phyloP scores from a whole-genome alignment of 768 basidiomycete species.

The Mycena galericulata region DNA sequence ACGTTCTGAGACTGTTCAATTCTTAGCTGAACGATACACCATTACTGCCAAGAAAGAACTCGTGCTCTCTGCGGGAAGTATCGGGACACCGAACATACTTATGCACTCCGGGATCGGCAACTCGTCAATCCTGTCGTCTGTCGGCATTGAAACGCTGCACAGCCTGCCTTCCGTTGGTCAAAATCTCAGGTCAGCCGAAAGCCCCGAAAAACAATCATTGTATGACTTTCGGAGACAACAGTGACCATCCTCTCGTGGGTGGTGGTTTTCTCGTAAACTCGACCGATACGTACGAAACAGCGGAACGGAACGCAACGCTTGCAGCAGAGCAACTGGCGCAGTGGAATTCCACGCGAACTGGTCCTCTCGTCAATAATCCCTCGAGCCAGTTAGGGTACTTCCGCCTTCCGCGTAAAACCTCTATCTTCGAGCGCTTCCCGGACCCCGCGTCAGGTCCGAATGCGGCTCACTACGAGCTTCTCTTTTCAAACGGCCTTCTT shows the following conservation, averaged over 20 bases:
- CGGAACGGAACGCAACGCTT: neutral
- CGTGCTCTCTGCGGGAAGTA: slow-evolving; percentile 41
- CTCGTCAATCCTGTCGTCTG: neutral
- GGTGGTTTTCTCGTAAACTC: slow-evolving; percentile 12
- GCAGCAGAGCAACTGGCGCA: neutral
- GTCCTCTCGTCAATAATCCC: slow-evolving; percentile 32
- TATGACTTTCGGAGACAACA: neutral
- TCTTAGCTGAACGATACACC: neutral
- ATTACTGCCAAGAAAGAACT: slow-evolving; percentile 36
- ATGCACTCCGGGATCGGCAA: slow-evolving; percentile 45
- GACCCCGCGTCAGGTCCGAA: slow-evolving; percentile 53
- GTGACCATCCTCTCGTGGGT: slow-evolving; percentile 34
- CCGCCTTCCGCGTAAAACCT: slow-evolving; percentile 42
- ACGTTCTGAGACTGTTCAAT: too few species aligned
- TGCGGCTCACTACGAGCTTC: slow-evolving; percentile 50
- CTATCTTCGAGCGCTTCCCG: slow-evolving; percentile 42
- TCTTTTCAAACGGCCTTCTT: slow-evolving; percentile 14
- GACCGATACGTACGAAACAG: slow-evolving; percentile 26
- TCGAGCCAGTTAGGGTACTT: slow-evolving; percentile 35
- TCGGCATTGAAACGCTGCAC: slow-evolving; percentile 31
- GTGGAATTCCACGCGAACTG: slow-evolving; percentile 22
- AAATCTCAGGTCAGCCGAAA: slow-evolving; percentile 42
- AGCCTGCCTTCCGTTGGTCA: slow-evolving; percentile 40
- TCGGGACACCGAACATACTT: slow-evolving; percentile 40
- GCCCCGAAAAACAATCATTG: neutral